Evolutionary conservation across 2,329 filamentous ascomycete species (phyloP), one percentile per base, ranked within the genome.

Genomic region (Xylogone sp.): DNA sequence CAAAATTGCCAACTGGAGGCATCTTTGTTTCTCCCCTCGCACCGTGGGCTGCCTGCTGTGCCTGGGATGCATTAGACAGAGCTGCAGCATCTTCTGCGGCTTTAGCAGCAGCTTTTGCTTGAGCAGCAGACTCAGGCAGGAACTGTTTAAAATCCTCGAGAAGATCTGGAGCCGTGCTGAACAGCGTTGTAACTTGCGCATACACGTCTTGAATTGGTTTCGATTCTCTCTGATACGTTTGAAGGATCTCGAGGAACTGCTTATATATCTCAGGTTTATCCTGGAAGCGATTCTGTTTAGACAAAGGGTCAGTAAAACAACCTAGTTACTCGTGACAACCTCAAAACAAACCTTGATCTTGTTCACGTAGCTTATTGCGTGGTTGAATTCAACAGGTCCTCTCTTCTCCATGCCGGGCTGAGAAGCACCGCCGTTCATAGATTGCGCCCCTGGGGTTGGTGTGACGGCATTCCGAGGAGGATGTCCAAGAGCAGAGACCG

Each of bases 131-230:
- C 67, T 99, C 94, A 0, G 94, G 94, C 7, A 99, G 78, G 60
- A 99, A 99, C 65, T 99, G 94, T 69, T 99, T 99, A 68, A 99
- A 99, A 65, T 99, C 94, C 69, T 99, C 94, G 2, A 99, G 76
- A 12, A 99, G 82, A 70, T 99, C 94, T 3, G 93, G 93, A 0
- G 95, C 94, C 4, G 88, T 87, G 65, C 90, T 91, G 73, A 99
- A 99, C 1, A 99, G 76, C 27, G 87, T 88, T 0, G 95, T 99
- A 21, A 99, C 94, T 69, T 99, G 94, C 1, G 90, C 88, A 68
- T 99, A 99, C 2, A 99, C 94, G 69, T 99, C 94, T 68, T 97
- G 92, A 34, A 99, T 99, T 0, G 94, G 95, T 67, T 97, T 97
- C 49, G 94, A 96, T 69, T 99, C 94, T 52, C 94, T 84, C 70